phyloP scores from a whole-genome alignment of 768 basidiomycete genomes.

The Russula brevipes region DNA sequence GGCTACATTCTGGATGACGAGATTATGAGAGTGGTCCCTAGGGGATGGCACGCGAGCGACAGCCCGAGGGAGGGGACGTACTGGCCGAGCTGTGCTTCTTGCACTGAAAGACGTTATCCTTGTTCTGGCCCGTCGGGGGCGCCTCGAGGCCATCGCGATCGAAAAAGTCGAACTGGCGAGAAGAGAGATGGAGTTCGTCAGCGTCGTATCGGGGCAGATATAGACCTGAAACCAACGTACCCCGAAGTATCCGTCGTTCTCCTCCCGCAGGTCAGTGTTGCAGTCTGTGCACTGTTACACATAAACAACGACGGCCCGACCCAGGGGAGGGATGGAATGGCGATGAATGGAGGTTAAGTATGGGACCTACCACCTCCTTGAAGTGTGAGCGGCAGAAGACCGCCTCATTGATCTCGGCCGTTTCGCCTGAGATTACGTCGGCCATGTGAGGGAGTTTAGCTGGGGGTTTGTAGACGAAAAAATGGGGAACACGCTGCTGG shows the following conservation, averaged over 20 bases:
- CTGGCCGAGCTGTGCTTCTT: constrained; percentile 73
- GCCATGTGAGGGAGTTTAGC: constrained; percentile 28
- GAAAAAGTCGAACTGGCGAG: constrained; percentile 46
- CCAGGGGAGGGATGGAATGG: constrained; percentile 4
- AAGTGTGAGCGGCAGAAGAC: constrained; percentile 68
- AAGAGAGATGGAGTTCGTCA: background rate
- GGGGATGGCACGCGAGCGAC: background rate
- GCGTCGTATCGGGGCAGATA: background rate
- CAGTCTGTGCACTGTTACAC: constrained; percentile 58
- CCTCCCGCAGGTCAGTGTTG: constrained; percentile 68
- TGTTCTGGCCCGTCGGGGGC: constrained; percentile 57
- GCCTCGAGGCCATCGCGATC: constrained; percentile 65
- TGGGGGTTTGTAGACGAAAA: background rate
- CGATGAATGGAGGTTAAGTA: background rate
- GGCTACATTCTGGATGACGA: constrained; percentile 45
- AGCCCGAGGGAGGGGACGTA: constrained; percentile 32
- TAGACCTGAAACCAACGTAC: constrained; percentile 26
- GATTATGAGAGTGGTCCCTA: background rate
- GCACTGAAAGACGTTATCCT: constrained; percentile 74
- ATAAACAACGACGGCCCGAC: no score
- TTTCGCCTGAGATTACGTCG: constrained; percentile 28
- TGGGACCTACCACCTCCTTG: constrained; percentile 67
- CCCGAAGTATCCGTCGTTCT: constrained; percentile 79
- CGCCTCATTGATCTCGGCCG: constrained; percentile 75
- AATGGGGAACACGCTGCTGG: no score